These are phyloP conservation scores for Musa troglodytarum DNA, from an alignment of 176 grass and related monocot genomes.

Conservation along the genomic window DNA sequence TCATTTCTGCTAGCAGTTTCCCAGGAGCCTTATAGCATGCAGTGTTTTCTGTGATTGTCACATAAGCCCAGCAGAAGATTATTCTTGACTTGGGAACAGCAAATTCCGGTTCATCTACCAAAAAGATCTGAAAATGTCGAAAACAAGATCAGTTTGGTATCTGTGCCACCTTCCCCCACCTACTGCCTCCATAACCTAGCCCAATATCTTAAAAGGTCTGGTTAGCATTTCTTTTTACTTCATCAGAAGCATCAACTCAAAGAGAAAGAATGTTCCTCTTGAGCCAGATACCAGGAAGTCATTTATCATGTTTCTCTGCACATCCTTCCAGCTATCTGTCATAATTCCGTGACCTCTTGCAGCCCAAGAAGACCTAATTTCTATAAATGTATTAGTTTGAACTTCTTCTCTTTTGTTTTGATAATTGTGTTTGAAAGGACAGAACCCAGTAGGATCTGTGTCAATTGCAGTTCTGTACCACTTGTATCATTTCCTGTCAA, in stretches of 20 bases:
- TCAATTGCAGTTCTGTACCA: background rate
- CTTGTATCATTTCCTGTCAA: background rate
- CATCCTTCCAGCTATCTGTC: slow-evolving; percentile 27
- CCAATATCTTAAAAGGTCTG: slow-evolving; percentile 23
- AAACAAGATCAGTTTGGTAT: slow-evolving; percentile 4
- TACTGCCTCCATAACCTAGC: slow-evolving; percentile 17
- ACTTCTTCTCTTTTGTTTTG: slow-evolving; percentile 21
- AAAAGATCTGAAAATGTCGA: no score
- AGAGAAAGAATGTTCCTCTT: slow-evolving; percentile 21
- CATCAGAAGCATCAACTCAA: slow-evolving; percentile 13
- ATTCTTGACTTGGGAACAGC: background rate
- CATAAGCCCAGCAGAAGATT: background rate
- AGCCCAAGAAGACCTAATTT: slow-evolving; percentile 29
- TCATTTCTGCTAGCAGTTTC: slow-evolving; percentile 30
- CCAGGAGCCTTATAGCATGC: slow-evolving; percentile 22
- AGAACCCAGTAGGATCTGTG: slow-evolving; percentile 3
- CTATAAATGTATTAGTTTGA: slow-evolving; percentile 7
- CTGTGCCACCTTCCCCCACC: slow-evolving; percentile 27
- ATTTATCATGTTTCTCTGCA: slow-evolving; percentile 19
- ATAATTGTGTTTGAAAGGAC: slow-evolving; percentile 16
- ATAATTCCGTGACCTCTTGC: slow-evolving; percentile 22
- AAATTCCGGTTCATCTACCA: background rate
- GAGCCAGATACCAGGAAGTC: slow-evolving; percentile 27
- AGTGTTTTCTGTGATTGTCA: slow-evolving; percentile 24
- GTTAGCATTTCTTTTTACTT: slow-evolving; percentile 12